Conservation (phyloP, 140 eudicot genomes). For the Senecio squalidus region DNA sequence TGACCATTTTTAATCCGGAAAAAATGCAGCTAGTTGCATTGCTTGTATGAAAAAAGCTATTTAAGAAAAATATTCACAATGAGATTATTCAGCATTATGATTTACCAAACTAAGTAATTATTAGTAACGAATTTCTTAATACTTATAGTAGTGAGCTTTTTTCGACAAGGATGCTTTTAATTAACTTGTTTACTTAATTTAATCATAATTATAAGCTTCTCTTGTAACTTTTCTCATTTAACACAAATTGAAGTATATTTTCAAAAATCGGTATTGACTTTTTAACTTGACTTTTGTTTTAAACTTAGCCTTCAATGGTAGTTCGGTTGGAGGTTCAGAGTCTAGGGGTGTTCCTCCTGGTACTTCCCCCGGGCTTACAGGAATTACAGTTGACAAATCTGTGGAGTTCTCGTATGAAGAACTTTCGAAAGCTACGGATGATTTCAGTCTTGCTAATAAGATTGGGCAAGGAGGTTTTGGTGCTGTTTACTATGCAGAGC, state of each 20-base stretch:
- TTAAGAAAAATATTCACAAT: too few species aligned
- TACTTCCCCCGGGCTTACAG: slow-evolving; percentile 54
- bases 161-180: too few species aligned
- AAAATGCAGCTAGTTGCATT: background rate
- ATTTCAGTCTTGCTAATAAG: slow-evolving; percentile 81
- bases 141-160: too few species aligned
- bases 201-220: background rate
- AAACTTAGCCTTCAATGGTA: slow-evolving; percentile 27
- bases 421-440: slow-evolving; percentile 75
- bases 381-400: slow-evolving; percentile 85
- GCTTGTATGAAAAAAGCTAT: background rate
- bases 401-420: slow-evolving; percentile 97
- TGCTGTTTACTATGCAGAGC: slow-evolving; percentile 92
- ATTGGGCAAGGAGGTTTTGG: slow-evolving; percentile 99
- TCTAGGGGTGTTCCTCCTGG: slow-evolving; percentile 42
- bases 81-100: too few species aligned
- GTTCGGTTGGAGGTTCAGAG: slow-evolving; percentile 33
- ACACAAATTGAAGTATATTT: too few species aligned
- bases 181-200: background rate
- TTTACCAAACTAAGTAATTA: too few species aligned
- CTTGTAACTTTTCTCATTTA: background rate
- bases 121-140: too few species aligned
- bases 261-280: slow-evolving; percentile 1
- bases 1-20: background rate
- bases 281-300: slow-evolving; percentile 6